Conservation (phyloP, 371 early-diverging fungal genomes). For the Ecytonucleospora hepatopenaei region DNA sequence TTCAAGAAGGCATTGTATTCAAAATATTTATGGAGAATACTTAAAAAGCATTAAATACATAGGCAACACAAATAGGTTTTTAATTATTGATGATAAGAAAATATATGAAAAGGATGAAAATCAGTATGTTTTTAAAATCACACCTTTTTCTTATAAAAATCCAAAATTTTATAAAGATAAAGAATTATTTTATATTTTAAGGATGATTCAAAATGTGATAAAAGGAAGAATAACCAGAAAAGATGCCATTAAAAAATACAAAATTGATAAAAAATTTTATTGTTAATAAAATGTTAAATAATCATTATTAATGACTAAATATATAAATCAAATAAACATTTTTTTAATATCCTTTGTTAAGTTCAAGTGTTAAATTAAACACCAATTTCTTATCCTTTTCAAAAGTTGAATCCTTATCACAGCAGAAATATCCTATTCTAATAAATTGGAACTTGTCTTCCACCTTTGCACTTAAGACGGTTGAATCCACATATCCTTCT, state of each 20-base stretch:
- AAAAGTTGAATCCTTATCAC: slow-evolving; percentile 65
- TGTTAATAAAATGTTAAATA: neutral
- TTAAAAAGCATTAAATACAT: neutral
- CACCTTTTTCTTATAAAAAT: too few relatives aligned
- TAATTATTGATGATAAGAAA: neutral
- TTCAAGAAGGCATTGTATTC: neutral
- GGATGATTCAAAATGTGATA: neutral
- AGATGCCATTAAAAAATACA: neutral
- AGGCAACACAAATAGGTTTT: neutral
- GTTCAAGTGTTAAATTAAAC: slow-evolving; percentile 30
- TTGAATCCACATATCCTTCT: slow-evolving; percentile 69
- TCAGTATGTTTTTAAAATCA: too few relatives aligned
- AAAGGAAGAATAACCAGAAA: neutral
- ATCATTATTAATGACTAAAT: neutral
- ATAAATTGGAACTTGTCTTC: slow-evolving; percentile 82
- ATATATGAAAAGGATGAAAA: neutral
- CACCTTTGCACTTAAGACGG: slow-evolving; percentile 63
- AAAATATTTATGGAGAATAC: neutral
- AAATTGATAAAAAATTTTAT: neutral
- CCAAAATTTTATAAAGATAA: too few relatives aligned
- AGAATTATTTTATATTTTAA: neutral
- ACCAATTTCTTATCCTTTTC: slow-evolving; percentile 27
- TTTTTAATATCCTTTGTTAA: slow-evolving; percentile 19
- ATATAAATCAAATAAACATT: neutral
- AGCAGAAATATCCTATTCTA: slow-evolving; percentile 85